phyloP scores from a whole-genome alignment of 805 yeast genomes.

The Hanseniaspora occidentalis region DNA sequence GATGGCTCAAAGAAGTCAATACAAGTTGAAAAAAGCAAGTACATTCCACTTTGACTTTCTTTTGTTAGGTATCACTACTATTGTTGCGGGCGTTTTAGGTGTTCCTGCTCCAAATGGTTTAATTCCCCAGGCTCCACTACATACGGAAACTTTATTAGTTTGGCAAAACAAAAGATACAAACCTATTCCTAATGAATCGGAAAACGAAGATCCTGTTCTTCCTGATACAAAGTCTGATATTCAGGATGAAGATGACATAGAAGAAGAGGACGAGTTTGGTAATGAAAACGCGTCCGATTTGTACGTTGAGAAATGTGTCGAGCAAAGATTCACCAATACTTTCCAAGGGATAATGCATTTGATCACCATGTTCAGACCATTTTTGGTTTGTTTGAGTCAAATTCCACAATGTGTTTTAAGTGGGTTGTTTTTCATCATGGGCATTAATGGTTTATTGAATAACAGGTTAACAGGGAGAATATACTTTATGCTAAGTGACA shows the following conservation, averaged over 20 bases:
- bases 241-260: conserved; percentile 11
- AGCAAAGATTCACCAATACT: conserved; percentile 78
- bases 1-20: conserved; percentile 80
- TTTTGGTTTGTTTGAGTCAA: conserved; percentile 62
- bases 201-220: not conserved
- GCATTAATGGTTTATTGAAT: conserved; percentile 59
- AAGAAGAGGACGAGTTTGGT: conserved; percentile 7
- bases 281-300: conserved; percentile 5
- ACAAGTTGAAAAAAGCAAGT: conserved; percentile 73
- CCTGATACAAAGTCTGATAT: not conserved
- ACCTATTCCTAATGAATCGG: not conserved
- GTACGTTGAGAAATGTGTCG: conserved; percentile 51
- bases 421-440: conserved; percentile 91
- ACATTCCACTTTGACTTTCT: conserved; percentile 89
- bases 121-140: conserved; percentile 95
- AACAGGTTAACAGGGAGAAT: conserved; percentile 55
- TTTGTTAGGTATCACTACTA: conserved; percentile 75
- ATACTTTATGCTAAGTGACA: conserved; percentile 50
- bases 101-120: conserved; percentile 94
- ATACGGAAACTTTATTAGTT: conserved; percentile 65
- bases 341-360: conserved; percentile 74
- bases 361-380: conserved; percentile 83
- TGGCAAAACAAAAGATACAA: conserved; percentile 22
- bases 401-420: conserved; percentile 91
- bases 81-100: conserved; percentile 76